Percentiles rank a stretch among this genome's conserved stretches.
Evolutionary conservation across 139 green algal genomes (phyloP).

Genomic region (Dunaliella sp.): DNA sequence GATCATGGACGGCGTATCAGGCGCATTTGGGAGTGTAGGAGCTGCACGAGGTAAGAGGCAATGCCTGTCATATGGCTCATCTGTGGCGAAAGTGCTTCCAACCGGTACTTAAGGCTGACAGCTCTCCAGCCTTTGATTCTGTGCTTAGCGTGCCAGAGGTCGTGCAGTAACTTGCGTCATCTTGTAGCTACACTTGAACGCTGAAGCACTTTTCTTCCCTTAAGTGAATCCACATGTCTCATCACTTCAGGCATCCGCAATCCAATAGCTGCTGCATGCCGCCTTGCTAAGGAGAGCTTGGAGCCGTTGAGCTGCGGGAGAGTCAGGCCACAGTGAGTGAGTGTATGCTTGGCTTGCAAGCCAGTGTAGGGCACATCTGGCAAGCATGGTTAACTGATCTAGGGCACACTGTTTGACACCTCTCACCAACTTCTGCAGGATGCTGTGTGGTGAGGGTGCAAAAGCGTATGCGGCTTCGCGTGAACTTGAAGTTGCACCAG

Average conservation of each 20-base stretch:
- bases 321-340: constrained; percentile 71
- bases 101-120: not conserved
- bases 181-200: not conserved
- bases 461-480: not conserved
- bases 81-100: not conserved
- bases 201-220: not conserved
- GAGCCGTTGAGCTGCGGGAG: constrained; percentile 63
- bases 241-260: constrained; percentile 59
- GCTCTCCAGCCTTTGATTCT: not conserved
- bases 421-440: too few relatives aligned
- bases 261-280: constrained; percentile 49
- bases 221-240: not conserved
- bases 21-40: constrained; percentile 66
- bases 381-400: not conserved
- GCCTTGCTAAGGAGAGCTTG: constrained; percentile 48
- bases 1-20: constrained; percentile 62
- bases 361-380: not conserved
- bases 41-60: constrained; percentile 56
- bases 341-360: not conserved
- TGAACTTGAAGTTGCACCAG: not conserved
- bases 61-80: not conserved
- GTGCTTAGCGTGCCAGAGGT: not conserved
- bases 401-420: not conserved
- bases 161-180: not conserved
- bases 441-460: not conserved